Base-by-base conservation (phyloP, 768 basidiomycete species). In the Royoungia palumana region DNA sequence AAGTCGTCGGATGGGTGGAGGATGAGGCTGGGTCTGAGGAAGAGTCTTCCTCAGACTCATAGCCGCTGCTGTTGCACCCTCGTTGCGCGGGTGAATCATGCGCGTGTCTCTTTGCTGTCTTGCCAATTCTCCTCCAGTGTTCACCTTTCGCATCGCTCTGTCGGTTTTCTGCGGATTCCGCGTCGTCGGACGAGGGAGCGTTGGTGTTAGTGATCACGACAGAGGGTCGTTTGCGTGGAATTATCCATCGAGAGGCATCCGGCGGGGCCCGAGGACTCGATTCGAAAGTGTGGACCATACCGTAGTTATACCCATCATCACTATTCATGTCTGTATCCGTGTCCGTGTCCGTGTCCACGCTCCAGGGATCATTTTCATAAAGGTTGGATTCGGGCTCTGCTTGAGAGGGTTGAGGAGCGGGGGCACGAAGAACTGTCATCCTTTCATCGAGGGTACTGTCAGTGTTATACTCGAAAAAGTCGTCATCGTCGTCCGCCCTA, bases 201-300 rank as follows among this genome's bases (percentile, higher is more conserved):
- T 25, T 35, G 8, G 20, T 22, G 5, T 35, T 44, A 8, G 8
- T 19, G 11, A 36, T 41, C 30, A 52, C 35, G 36, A 57, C 48
- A 10, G 66, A 69, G 7, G 58, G 52, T 30, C 56, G 55, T 32
- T 51, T 61, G 35, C 54, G 56, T 4, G 59, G 55, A 24, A 58
- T 54, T 1, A 65, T 32, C 59, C 60, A 62, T 22, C 32, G 43
- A 3, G 54, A 39, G 19, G 49, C 35, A 35, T 45, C 50, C 3
- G 44, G 27, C 17, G 49, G 12, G 11, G 40, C 42, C 6, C 6
- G 44, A 19, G 57, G 57, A 28, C 39, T 54, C 5, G 55, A 34
- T 7, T 41, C 39, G 13, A 51, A 49, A n/a, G 32, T 49, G n/a
- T 19, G 47, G 4, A 41, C 27, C 6, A 24, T 30, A 27, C 25